Percentiles rank a stretch among this genome's conserved stretches.
These are phyloP conservation scores for Crithidia acanthocephali DNA, from an alignment of 208 protist species.

Conservation along the genomic window DNA sequence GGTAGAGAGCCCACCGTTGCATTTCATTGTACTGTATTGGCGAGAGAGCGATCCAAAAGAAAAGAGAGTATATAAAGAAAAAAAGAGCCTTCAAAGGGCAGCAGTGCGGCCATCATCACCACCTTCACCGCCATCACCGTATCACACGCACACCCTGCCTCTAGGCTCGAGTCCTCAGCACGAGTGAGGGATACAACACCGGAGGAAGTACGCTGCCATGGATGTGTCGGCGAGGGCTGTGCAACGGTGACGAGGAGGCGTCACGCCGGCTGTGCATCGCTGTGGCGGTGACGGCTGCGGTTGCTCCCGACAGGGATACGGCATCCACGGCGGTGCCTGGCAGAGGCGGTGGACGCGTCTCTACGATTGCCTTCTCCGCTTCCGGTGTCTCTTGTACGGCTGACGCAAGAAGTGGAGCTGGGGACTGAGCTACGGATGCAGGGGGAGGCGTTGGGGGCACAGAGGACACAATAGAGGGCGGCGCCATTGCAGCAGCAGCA, in stretches of 20 bases:
- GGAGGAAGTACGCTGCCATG: conserved; percentile 34
- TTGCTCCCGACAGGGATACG: neutral
- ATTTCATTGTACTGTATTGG: too few relatives aligned
- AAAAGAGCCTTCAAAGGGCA: too few relatives aligned
- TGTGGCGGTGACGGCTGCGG: neutral
- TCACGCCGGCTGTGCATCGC: neutral
- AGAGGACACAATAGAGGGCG: neutral
- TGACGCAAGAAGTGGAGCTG: neutral
- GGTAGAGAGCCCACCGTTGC: too few relatives aligned
- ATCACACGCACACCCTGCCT: too few relatives aligned
- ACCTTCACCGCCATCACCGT: neutral
- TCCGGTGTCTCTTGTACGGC: neutral
- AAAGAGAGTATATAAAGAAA: too few relatives aligned
- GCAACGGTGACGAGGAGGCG: neutral
- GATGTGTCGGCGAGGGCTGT: conserved; percentile 1
- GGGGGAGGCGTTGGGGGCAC: neutral
- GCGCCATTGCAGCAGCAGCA: neutral
- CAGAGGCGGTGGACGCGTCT: neutral
- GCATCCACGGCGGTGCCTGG: neutral
- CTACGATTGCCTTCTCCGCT: neutral
- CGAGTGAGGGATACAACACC: conserved; percentile 26
- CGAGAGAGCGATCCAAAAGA: too few relatives aligned
- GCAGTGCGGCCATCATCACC: neutral
- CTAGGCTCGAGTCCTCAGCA: conserved; percentile 9
- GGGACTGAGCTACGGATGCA: neutral